A percentile compares a stretch with the other conserved stretches of the same genome.
Conservation (phyloP, 2,329 filamentous ascomycete species). For the Zymoseptoria crescenta region DNA sequence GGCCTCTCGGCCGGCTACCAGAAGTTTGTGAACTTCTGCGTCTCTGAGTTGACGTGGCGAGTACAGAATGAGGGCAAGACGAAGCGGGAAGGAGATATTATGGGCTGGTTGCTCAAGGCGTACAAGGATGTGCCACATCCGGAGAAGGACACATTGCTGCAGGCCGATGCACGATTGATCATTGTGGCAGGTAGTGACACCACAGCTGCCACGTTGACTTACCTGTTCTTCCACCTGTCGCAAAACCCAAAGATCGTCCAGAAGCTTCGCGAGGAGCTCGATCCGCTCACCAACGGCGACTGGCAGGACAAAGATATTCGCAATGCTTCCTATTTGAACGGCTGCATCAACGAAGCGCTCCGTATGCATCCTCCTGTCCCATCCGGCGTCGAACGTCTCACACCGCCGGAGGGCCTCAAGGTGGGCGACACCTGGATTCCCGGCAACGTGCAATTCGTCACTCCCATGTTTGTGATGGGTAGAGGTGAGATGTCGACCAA, state of each 20-base stretch:
- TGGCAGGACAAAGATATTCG: slow-evolving; percentile 24
- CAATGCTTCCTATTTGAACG: slow-evolving; percentile 28
- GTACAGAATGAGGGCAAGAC: slow-evolving; percentile 23
- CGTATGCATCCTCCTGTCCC: slow-evolving; percentile 37
- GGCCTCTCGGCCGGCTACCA: slow-evolving; percentile 29
- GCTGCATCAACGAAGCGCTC: slow-evolving; percentile 35
- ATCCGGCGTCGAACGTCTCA: slow-evolving; percentile 30
- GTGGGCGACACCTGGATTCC: slow-evolving; percentile 32
- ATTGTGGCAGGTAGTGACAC: slow-evolving; percentile 40
- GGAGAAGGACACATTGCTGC: slow-evolving; percentile 24
- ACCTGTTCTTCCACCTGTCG: slow-evolving; percentile 36
- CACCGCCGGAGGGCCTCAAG: slow-evolving; percentile 32
- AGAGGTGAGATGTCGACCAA: slow-evolving; percentile 14
- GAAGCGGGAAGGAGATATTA: slow-evolving; percentile 21
- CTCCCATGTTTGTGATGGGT: slow-evolving; percentile 23
- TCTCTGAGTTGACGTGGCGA: slow-evolving; percentile 28
- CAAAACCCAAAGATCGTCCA: slow-evolving; percentile 23
- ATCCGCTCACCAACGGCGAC: slow-evolving; percentile 18
- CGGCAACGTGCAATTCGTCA: slow-evolving; percentile 22
- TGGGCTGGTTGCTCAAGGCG: slow-evolving; percentile 28
- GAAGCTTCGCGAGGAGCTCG: slow-evolving; percentile 31
- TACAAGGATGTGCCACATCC: slow-evolving; percentile 23
- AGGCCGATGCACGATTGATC: slow-evolving; percentile 26
- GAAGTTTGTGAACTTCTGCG: slow-evolving; percentile 34
- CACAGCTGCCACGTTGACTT: slow-evolving; percentile 34